A percentile compares a stretch with the other conserved stretches of the same genome.
These are phyloP conservation scores for Mycena haematopus DNA, from an alignment of 768 basidiomycete species.

Conservation along the genomic window DNA sequence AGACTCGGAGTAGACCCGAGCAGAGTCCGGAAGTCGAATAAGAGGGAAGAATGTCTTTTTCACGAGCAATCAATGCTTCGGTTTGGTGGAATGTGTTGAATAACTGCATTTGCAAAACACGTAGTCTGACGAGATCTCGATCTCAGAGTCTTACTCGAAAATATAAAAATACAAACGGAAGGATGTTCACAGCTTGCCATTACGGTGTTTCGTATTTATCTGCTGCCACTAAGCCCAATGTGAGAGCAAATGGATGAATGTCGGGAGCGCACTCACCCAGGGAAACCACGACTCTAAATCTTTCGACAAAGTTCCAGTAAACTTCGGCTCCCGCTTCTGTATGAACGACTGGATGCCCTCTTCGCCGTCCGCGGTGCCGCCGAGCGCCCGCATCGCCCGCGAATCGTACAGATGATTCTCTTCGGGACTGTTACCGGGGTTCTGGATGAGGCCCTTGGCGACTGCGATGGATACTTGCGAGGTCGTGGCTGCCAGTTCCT, in stretches of 20 bases:
- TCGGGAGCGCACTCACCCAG: slow-evolving; percentile 49
- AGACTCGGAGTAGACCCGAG: too few species aligned
- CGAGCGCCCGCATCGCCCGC: slow-evolving; percentile 49
- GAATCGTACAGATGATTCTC: slow-evolving; percentile 64
- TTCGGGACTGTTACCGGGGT: slow-evolving; percentile 55
- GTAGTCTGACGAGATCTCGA: too few species aligned
- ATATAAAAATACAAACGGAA: background rate
- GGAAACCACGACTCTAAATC: slow-evolving; percentile 52
- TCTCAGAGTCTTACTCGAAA: background rate
- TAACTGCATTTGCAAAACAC: too few species aligned
- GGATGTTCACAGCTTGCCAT: slow-evolving; percentile 36
- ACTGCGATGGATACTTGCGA: slow-evolving; percentile 58
- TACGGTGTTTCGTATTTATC: slow-evolving; percentile 41
- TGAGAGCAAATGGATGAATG: background rate
- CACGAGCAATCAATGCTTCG: too few species aligned
- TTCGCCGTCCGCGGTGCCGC: slow-evolving; percentile 45
- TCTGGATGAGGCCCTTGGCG: slow-evolving; percentile 58
- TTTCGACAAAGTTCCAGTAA: slow-evolving; percentile 51
- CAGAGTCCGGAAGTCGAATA: too few species aligned
- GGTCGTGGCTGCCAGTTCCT: slow-evolving; percentile 57
- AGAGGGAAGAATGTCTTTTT: too few species aligned
- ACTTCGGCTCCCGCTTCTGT: slow-evolving; percentile 52
- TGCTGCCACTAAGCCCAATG: slow-evolving; percentile 43
- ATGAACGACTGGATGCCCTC: slow-evolving; percentile 59
- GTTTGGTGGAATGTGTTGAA: too few species aligned